Conservation (phyloP, 805 yeast species). For the Myxozyma udenii region DNA sequence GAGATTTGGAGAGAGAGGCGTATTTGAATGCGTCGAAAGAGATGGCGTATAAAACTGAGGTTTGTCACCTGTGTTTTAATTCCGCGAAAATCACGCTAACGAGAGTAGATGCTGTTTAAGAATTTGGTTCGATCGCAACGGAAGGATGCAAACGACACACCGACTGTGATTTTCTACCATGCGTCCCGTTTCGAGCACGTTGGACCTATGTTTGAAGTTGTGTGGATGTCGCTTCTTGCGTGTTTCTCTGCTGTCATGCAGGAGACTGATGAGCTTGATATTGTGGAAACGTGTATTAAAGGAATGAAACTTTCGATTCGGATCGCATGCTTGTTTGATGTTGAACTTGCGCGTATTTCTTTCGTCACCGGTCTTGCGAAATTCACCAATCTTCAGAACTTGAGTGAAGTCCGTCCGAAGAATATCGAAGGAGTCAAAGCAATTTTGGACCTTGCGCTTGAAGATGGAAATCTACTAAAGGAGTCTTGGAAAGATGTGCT, state of each 20-base stretch:
- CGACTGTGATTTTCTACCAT: slow-evolving; percentile 59
- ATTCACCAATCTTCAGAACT: slow-evolving; percentile 74
- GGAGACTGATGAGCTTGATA: slow-evolving; percentile 74
- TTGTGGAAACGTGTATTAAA: slow-evolving; percentile 60
- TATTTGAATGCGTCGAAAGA: slow-evolving; percentile 90
- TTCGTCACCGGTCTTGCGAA: slow-evolving; percentile 88
- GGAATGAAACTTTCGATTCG: slow-evolving; percentile 81
- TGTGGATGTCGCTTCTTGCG: slow-evolving; percentile 97
- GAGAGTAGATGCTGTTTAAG: slow-evolving; percentile 14
- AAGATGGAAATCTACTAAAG: slow-evolving; percentile 71
- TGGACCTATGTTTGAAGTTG: slow-evolving; percentile 84
- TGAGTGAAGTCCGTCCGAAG: slow-evolving; percentile 71
- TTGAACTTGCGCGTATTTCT: slow-evolving; percentile 81
- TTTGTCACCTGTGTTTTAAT: slow-evolving; percentile 36
- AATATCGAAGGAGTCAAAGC: slow-evolving; percentile 77
- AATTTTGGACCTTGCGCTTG: slow-evolving; percentile 69
- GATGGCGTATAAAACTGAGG: slow-evolving; percentile 84
- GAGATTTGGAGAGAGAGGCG: slow-evolving; percentile 74
- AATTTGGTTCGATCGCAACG: slow-evolving; percentile 25
- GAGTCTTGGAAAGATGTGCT: slow-evolving; percentile 83
- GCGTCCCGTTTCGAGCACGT: slow-evolving; percentile 90
- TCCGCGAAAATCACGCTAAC: no score
- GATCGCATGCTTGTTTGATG: slow-evolving; percentile 77
- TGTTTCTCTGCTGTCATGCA: slow-evolving; percentile 92
- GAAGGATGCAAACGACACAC: slow-evolving; percentile 31